Evolutionary conservation across 2,329 filamentous ascomycete species (phyloP), one percentile per base, ranked within the genome.

Genomic region (Neonectria ditissima): DNA sequence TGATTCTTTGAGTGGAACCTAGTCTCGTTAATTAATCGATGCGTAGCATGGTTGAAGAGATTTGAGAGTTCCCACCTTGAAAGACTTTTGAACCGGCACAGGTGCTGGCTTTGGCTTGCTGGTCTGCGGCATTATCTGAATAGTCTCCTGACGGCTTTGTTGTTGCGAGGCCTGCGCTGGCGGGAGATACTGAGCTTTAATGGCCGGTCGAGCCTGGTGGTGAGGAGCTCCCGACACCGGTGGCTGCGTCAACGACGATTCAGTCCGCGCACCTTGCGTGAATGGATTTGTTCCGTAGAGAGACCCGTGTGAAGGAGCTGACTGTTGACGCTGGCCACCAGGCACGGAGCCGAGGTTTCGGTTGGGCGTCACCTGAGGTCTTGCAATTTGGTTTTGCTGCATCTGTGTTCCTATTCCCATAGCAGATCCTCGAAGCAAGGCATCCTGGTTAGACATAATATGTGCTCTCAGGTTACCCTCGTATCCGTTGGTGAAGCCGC

Each of bases 401-500:
- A 22, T 13, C 2, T 54, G 52, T 24, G 56, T 45, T 8, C 28
- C 45, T 30, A 70, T 62, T n/a, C 43, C 63, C 41, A 69, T 18
- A 8, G 58, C 62, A 16, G 69, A 58, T n/a, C 77, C 79, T 50
- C 69, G 69, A 37, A 76, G 54, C n/a, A 74, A 52, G 8, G 75
- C 71, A 18, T 69, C 67, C 18, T 74, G 72, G 52, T 74, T 76
- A 13, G 73, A 68, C 75, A 83, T 80, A 47, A 85, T 64, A 61
- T 85, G 82, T 18, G 81, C 80, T 52, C 80, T 78, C 18, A 83
- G 64, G 51, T 83, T 84, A 20, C 84, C 85, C 73, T 88, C 85
- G 60, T 89, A 88, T 5, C 86, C 86, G 64, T 89, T 89, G 34
- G 84, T 87, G 68, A 89, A 89, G 0, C 87, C 87, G 24, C 85